Base-by-base conservation (phyloP, 306 rosid species). In the Sechiopsis laciniata region DNA sequence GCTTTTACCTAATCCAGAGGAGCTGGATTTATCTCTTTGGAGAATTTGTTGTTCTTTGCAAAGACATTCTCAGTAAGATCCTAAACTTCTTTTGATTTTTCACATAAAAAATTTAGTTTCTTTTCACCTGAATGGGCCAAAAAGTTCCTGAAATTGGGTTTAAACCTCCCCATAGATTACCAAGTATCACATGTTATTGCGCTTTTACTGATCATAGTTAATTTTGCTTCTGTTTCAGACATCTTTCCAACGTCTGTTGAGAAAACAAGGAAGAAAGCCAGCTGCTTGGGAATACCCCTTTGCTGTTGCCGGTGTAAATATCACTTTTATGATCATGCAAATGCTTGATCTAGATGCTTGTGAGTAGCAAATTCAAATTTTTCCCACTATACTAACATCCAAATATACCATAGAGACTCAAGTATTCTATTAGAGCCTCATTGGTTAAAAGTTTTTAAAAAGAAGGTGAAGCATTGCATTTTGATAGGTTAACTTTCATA, bases 21-120 rank as follows among this genome's bases (percentile, higher is more conserved):
- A 73, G 93, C 93, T 72, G 98, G 96, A 74, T 92, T 87, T 84
- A 90, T 92, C 80, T 88, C 98, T 17, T 83, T 92, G 93, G 98
- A 92, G 89, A 92, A 92, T 62, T 87, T 92, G 50, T 71, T 92
- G 77, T 92, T 88, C 85, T 92, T 92, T 59, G 96, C 96, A 0
- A 88, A 92, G 84, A 87, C 89, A 51, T 87, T 87, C 78, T 78
- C 89, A 0, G 96, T 92, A 82, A 70, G 74, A 81, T 91, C 79
- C 78, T 55, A 75, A 61, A 66, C 55, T 32, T 55, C 79, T 10
- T 73, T 37, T 73, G 54, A 73, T 46, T 46, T 13, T 19, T 6
- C 5, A 6, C 8, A 17, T 17, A 12, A 56, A 56, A 6, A 7
- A 20, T 37, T 19, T 37, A 14, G 24, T 14, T 70, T 70, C 46